A percentile compares a stretch with the other conserved stretches of the same genome.
These are phyloP conservation scores for Silene coronaria DNA, from an alignment of 179 eudicot genomes.

Conservation along the genomic window DNA sequence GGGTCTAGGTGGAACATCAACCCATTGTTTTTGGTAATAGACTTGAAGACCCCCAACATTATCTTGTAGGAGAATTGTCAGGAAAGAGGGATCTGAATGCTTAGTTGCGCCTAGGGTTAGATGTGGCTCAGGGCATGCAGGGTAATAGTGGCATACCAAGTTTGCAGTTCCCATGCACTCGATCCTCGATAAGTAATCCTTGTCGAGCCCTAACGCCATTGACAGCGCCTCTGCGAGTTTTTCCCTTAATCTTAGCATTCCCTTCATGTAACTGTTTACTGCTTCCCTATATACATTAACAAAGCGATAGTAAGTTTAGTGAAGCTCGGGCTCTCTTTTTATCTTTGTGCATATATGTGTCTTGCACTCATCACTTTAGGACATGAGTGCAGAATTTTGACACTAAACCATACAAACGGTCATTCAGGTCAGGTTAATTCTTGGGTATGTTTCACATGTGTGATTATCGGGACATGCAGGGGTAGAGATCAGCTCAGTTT, in stretches of 20 bases:
- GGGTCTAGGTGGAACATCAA: slow-evolving; percentile 35
- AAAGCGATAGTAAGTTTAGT: not conserved
- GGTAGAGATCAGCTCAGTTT: not conserved
- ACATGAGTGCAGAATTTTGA: no score
- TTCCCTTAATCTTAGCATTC: slow-evolving; percentile 30
- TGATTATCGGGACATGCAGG: no score
- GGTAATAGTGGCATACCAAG: slow-evolving; percentile 42
- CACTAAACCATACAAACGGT: no score
- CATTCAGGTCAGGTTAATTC: no score
- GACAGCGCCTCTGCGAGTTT: slow-evolving; percentile 33
- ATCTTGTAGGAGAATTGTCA: slow-evolving; percentile 53
- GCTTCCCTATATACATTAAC: slow-evolving; percentile 30
- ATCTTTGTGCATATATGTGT: no score
- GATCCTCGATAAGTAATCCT: slow-evolving; percentile 30
- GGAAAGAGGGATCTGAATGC: slow-evolving; percentile 49
- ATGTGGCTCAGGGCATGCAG: slow-evolving; percentile 51
- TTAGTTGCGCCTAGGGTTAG: slow-evolving; percentile 41
- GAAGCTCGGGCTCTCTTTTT: not conserved
- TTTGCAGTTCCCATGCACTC: slow-evolving; percentile 41
- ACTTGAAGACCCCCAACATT: slow-evolving; percentile 46
- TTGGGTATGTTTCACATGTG: no score
- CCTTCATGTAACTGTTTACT: slow-evolving; percentile 32
- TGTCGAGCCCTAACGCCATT: slow-evolving; percentile 39
- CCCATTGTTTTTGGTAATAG: slow-evolving; percentile 41
- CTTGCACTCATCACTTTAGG: no score